These are phyloP conservation scores for Hypoxylon sp. DNA, from an alignment of 2,329 filamentous ascomycete species.

Conservation along the genomic window DNA sequence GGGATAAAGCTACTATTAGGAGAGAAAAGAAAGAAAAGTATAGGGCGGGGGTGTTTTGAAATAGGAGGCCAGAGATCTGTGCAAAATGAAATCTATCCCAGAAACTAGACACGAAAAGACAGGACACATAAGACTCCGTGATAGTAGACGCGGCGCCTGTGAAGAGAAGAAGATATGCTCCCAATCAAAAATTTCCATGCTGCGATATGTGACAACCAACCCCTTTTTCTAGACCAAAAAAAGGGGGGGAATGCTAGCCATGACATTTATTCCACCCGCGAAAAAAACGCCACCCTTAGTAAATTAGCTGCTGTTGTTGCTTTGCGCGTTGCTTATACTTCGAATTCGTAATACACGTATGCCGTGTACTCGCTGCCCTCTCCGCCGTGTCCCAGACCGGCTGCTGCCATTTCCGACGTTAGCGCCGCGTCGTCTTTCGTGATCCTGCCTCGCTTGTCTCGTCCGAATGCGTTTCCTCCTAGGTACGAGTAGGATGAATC, in stretches of 20 bases:
- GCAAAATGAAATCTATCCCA: no score
- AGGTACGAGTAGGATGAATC: conserved; percentile 90
- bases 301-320: conserved; percentile 23
- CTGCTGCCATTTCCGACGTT: conserved; percentile 84
- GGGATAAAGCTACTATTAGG: no score
- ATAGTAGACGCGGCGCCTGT: conserved; percentile 18
- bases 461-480: conserved; percentile 90
- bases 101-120: neutral
- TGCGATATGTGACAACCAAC: conserved; percentile 24
- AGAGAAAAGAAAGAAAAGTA: neutral
- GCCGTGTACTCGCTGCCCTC: conserved; percentile 89
- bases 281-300: conserved; percentile 24
- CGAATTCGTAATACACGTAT: conserved; percentile 97
- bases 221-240: conserved; percentile 4
- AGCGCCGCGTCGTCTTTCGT: conserved; percentile 86
- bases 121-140: conserved; percentile 4
- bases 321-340: conserved; percentile 59
- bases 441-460: conserved; percentile 92
- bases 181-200: conserved; percentile 11
- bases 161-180: conserved; percentile 26
- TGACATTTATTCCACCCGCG: conserved; percentile 24
- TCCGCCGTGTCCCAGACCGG: conserved; percentile 67
- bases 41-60: no score
- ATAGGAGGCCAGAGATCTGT: no score
- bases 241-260: conserved; percentile 18